Evolutionary conservation across 805 yeast genomes (phyloP), one percentile per base, ranked within the genome.

Genomic region (Nakazawaea peltata): DNA sequence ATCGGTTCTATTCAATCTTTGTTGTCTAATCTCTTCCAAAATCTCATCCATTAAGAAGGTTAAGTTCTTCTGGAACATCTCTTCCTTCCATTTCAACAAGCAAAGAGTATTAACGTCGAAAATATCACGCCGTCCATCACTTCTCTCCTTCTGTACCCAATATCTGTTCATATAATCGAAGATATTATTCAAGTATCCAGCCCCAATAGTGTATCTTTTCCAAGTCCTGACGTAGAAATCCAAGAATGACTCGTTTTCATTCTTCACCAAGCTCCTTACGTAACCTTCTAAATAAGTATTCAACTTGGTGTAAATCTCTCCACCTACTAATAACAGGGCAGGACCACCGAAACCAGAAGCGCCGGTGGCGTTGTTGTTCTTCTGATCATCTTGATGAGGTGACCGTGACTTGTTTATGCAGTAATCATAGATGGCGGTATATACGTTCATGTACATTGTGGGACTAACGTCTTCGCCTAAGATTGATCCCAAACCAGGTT

Each of bases 131-230:
- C 85, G 75, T 13, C 97, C 97, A 54, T 90, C 97, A 28, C 86
- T 81, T 51, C 97, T 72, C 58, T 90, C 97, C 51, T 94, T 88
- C 47, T 82, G 83, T 29, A 94, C 96, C 98, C 98, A 92, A 59
- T 90, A 92, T 42, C 97, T 73, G 58, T 92, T 92, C 73, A 92
- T 77, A 58, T 92, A 92, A 55, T 90, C 96, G 50, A 92, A 84
- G 5, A 94, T 88, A 54, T 94, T 92, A 56, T 86, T 87, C 54
- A 92, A 61, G 57, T 85, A 83, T 12, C 87, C 82, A 1, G 97
- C 94, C 19, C 97, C 97, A 35, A 85, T 77, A 16, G 94, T 76
- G 54, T 72, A 92, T 41, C 97, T 72, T 43, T 77, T 77, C 96
- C 97, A 94, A 44, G 81, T 75, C 50, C 77, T 69, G 30, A 85